These are phyloP conservation scores for Fraxinus latifolia DNA, from an alignment of 305 asterid genomes.

Conservation along the genomic window DNA sequence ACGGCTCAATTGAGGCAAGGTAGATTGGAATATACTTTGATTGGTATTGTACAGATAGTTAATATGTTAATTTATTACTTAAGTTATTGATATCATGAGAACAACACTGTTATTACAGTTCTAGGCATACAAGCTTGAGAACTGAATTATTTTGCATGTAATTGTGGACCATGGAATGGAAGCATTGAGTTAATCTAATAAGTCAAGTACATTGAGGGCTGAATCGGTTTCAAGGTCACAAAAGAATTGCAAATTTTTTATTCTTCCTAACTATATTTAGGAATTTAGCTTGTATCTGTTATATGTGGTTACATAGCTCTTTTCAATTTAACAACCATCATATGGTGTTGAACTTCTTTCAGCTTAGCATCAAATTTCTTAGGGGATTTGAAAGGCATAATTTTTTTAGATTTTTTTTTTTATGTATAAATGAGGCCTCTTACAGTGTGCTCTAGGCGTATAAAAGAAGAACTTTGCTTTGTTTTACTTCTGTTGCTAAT, in stretches of 20 bases:
- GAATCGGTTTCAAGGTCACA: not conserved
- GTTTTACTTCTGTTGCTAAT: not conserved
- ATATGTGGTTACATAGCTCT: not conserved
- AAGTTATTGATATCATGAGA: not conserved
- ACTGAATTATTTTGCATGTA: not conserved
- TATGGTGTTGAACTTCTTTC: not conserved
- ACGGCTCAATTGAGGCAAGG: not conserved
- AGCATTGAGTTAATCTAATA: not conserved
- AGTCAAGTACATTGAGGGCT: not conserved
- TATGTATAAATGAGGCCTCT: not conserved
- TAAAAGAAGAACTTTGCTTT: not conserved
- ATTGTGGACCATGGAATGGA: not conserved
- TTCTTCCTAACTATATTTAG: not conserved
- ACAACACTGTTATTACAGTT: not conserved
- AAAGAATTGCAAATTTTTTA: not conserved
- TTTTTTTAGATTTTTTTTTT: not conserved
- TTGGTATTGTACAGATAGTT: not conserved
- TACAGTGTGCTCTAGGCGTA: not conserved
- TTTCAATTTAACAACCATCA: not conserved
- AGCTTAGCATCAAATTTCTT: not conserved
- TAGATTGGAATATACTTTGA: not conserved
- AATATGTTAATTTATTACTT: not conserved
- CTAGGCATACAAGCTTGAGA: not conserved
- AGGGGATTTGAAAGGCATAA: not conserved
- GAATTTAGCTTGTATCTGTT: not conserved